phyloP scores from a whole-genome alignment of 768 basidiomycete genomes.

The Pleurotus tuoliensis region DNA sequence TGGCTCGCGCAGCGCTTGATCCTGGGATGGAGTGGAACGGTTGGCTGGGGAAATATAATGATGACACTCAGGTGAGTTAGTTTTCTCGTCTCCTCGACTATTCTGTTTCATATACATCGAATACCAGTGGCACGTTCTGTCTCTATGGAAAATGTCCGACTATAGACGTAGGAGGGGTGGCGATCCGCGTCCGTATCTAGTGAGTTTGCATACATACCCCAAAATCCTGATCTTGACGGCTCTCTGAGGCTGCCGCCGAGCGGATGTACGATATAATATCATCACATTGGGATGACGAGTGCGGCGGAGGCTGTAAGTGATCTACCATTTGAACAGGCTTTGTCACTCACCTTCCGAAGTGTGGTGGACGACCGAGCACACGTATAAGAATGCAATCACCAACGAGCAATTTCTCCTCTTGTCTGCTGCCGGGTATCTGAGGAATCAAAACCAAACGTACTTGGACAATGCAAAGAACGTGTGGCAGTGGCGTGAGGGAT shows the following conservation, averaged over 20 bases:
- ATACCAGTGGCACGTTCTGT: conserved; percentile 49
- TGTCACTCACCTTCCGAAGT: conserved; percentile 25
- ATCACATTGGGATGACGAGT: conserved; percentile 45
- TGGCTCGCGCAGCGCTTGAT: conserved; percentile 39
- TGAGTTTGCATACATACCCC: conserved; percentile 14
- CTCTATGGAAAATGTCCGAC: conserved; percentile 55
- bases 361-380: conserved; percentile 54
- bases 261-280: conserved; percentile 49
- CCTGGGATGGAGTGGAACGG: conserved; percentile 36
- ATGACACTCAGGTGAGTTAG: conserved; percentile 40
- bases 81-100: too few species aligned
- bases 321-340: too few species aligned
- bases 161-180: conserved; percentile 40
- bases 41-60: conserved; percentile 44
- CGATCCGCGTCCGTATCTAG: conserved; percentile 23
- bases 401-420: conserved; percentile 52
- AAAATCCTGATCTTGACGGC: not conserved
- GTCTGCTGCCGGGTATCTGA: conserved; percentile 44
- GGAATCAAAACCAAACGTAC: conserved; percentile 33
- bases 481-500: conserved; percentile 32
- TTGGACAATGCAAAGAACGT: conserved; percentile 47
- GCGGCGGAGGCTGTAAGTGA: conserved; percentile 47
- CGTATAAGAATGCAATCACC: conserved; percentile 59
- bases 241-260: conserved; percentile 25
- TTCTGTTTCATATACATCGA: too few species aligned